Conservation (phyloP, 495 filamentous ascomycete genomes). For the Amniculicola lignicola region DNA sequence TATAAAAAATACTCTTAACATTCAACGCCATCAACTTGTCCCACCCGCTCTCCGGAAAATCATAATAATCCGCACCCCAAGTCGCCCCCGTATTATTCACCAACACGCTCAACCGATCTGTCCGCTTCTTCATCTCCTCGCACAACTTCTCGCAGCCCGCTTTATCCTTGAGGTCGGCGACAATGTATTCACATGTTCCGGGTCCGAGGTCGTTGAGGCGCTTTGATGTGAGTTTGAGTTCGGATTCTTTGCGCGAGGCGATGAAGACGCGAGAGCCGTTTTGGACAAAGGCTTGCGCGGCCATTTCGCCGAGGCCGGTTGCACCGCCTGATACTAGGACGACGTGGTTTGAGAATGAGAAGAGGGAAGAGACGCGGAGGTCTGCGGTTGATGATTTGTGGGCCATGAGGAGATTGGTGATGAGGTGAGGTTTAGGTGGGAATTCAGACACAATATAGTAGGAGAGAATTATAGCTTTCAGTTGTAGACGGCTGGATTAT, state of each 20-base stretch:
- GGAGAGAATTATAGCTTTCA: too few relatives aligned
- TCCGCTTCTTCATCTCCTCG: slow-evolving; percentile 34
- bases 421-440: not conserved
- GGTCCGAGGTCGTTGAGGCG: slow-evolving; percentile 39
- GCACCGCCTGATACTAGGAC: slow-evolving; percentile 41
- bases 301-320: slow-evolving; percentile 43
- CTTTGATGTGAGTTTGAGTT: slow-evolving; percentile 38
- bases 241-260: slow-evolving; percentile 41
- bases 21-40: slow-evolving; percentile 42
- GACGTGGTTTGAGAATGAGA: slow-evolving; percentile 39
- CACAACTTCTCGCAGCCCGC: slow-evolving; percentile 33
- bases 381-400: slow-evolving; percentile 21
- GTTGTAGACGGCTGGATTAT: too few relatives aligned
- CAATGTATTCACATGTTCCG: slow-evolving; percentile 37
- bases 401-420: slow-evolving; percentile 18
- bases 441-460: too few relatives aligned
- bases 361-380: slow-evolving; percentile 35
- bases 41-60: slow-evolving; percentile 40
- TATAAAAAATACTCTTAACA: slow-evolving; percentile 41
- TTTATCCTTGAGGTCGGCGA: slow-evolving; percentile 39
- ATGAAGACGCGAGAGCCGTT: slow-evolving; percentile 41
- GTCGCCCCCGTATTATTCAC: slow-evolving; percentile 40
- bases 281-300: slow-evolving; percentile 41
- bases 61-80: slow-evolving; percentile 40
- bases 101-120: slow-evolving; percentile 36